phyloP scores from a whole-genome alignment of 192 early-diverging fungal species.

The Coemansia sp. region DNA sequence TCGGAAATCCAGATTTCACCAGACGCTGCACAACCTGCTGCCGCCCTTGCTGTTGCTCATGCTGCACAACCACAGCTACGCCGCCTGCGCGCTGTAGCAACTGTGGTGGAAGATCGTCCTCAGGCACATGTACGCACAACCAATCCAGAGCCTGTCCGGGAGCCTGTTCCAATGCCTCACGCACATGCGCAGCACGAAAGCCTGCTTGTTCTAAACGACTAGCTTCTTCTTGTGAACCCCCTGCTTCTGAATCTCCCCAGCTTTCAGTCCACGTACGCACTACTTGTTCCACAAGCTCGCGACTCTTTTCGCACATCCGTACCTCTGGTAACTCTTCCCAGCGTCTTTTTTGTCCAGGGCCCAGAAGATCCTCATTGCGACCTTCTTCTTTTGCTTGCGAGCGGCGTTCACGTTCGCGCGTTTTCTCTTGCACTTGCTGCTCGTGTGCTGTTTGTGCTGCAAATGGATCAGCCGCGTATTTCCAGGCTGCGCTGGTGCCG shows the following conservation, averaged over 20 bases:
- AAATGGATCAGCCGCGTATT: conserved; percentile 82
- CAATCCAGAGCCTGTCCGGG: conserved; percentile 67
- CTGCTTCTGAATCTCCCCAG: conserved; percentile 14
- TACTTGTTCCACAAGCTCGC: conserved; percentile 63
- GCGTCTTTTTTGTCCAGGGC: conserved; percentile 4
- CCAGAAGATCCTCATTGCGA: conserved; percentile 37
- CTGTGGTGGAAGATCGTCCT: conserved; percentile 64
- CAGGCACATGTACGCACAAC: conserved; percentile 87
- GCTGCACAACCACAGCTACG: conserved; percentile 11
- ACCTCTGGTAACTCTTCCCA: conserved; percentile 61
- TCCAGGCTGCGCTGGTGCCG: conserved; percentile 38
- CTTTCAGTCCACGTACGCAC: conserved; percentile 55
- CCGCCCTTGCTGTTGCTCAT: neutral
- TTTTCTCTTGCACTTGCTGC: conserved; percentile 20
- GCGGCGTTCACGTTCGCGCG: neutral
- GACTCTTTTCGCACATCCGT: conserved; percentile 62
- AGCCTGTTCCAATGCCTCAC: conserved; percentile 69
- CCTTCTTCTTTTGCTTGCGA: conserved; percentile 26
- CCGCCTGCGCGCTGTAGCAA: conserved; percentile 29
- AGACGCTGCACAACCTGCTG: conserved; percentile 22
- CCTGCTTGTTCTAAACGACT: conserved; percentile 52
- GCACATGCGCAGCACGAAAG: conserved; percentile 69
- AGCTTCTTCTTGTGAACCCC: neutral
- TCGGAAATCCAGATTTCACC: conserved; percentile 30
- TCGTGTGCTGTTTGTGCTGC: conserved; percentile 55